Percentiles rank a stretch among this genome's conserved stretches.
Conservation (phyloP, 176 grass and related monocot genomes). For the Paspalum vaginatum region DNA sequence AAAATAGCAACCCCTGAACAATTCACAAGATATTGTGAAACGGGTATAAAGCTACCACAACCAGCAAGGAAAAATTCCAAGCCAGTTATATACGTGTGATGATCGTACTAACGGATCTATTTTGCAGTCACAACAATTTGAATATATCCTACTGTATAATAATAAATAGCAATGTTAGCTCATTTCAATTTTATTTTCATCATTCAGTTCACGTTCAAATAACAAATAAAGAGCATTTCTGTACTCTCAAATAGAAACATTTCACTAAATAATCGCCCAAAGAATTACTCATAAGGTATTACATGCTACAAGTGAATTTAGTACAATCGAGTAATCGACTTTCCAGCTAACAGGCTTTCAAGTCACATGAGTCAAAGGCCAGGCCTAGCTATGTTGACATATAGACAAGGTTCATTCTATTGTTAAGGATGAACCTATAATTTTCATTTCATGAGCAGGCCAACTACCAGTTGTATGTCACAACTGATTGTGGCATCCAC, state of each 20-base stretch:
- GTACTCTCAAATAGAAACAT: constrained; percentile 1
- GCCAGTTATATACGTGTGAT: not conserved
- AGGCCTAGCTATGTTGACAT: no score
- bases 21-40: not conserved
- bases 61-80: no score
- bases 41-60: not conserved
- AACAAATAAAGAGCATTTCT: not conserved
- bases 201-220: not conserved
- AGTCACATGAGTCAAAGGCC: no score
- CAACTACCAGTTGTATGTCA: not conserved
- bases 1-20: not conserved
- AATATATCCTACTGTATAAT: not conserved
- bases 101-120: not conserved
- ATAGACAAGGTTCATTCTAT: not conserved
- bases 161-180: not conserved
- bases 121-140: not conserved
- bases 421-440: not conserved
- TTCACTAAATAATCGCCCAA: not conserved
- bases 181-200: not conserved
- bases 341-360: no score
- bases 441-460: not conserved
- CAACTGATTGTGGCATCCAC: not conserved
- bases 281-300: not conserved
- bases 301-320: not conserved
- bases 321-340: no score